Base-by-base conservation (phyloP, 2,329 filamentous ascomycete species). In the Colletotrichum musae region DNA sequence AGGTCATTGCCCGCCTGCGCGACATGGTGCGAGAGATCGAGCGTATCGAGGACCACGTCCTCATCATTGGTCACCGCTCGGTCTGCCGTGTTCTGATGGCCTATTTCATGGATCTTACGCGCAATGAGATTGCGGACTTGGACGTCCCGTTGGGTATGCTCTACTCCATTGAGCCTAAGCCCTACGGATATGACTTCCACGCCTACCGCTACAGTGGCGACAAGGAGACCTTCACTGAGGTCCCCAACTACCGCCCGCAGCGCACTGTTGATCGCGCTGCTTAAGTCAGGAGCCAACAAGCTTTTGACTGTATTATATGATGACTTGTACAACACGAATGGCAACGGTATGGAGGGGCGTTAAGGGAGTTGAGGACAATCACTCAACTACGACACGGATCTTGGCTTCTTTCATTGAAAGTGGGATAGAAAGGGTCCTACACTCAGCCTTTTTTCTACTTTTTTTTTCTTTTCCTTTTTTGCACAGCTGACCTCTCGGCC, bases 11-110 rank as follows among this genome's bases (percentile, higher is more conserved):
- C 80, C 93, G 96, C 58, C 88, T 98, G 43, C 92, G 95, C 61
- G 93, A 97, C 72, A 96, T 99, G 84, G 97, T 99, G 72, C 92
- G 97, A 58, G 96, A 99, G 83, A 92, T 98, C 70, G 96, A 99
- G 85, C 92, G 96, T 70, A 98, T 97, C 86, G 97, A 94, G 36
- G 96, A 99, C 76, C 95, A 98, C 80, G 91, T 97, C 62, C 86
- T 98, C 70, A 91, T 99, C 74, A 93, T 98, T 74, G 94, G 94
- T 41, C 96, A 98, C 80, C 93, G 96, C 39, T 97, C 94, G 4
- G 92, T 98, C 47, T 95, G 94, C 64, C 91, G 96, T 39, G 95
- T 99, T 6, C 85, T 99, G 70, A 91, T 99, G 81, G 95, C 95
- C 1, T 99, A 99, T 81, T 99, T 99, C 82, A 94, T 96, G 84